A percentile compares a stretch with the other conserved stretches of the same genome.
phyloP scores from a whole-genome alignment of 1,284 basidiomycete species.

The Ganoderma boninense region DNA sequence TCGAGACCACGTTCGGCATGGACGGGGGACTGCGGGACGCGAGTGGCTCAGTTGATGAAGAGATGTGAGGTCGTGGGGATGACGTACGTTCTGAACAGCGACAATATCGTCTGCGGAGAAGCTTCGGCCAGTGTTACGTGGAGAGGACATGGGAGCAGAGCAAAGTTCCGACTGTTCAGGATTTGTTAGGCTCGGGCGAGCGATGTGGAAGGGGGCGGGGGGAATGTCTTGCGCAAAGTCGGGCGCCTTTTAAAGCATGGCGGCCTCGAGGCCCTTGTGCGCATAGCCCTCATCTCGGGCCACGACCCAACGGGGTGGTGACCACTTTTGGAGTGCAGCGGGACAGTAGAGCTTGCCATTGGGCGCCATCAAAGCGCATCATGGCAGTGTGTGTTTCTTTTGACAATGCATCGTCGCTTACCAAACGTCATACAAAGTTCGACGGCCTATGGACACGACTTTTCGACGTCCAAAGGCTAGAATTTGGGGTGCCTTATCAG shows the following conservation, averaged over 20 bases:
- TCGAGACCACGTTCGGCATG: background rate
- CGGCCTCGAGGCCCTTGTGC: background rate
- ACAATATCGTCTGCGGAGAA: background rate
- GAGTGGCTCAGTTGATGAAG: background rate
- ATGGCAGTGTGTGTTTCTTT: background rate
- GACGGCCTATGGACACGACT: background rate
- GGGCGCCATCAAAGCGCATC: background rate
- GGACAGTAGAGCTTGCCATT: background rate
- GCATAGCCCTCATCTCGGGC: background rate
- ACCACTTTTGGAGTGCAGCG: background rate
- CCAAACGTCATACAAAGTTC: background rate
- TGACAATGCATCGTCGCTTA: background rate
- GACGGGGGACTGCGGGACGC: background rate
- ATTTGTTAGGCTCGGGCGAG: background rate
- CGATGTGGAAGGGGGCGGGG: background rate
- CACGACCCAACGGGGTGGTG: background rate
- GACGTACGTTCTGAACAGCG: background rate
- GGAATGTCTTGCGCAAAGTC: background rate
- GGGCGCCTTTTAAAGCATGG: constrained; percentile 1
- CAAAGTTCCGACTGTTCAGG: background rate
- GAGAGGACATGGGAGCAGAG: background rate
- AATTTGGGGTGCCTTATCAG: background rate
- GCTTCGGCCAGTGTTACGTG: background rate
- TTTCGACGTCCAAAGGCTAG: background rate
- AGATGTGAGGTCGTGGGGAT: background rate